Evolutionary conservation across 1,284 basidiomycete species (phyloP).

Genomic region (Puccinia coronata): DNA sequence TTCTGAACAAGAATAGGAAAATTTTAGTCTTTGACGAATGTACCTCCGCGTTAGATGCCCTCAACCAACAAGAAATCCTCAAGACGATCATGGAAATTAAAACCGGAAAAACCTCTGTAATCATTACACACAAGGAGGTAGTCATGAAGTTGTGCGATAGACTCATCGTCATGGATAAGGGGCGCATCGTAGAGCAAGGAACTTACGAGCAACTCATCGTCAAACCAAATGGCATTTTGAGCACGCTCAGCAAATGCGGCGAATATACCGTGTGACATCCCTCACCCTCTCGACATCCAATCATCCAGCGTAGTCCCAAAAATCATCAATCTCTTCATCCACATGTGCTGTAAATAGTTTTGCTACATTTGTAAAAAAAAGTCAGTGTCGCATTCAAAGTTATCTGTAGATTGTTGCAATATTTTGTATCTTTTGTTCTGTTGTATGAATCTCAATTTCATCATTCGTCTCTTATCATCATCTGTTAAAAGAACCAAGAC

Average conservation of each 20-base stretch:
- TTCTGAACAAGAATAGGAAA: conserved; percentile 55
- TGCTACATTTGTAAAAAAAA: not conserved
- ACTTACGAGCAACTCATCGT: conserved; percentile 51
- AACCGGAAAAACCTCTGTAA: conserved; percentile 81
- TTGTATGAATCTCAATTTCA: too few relatives aligned
- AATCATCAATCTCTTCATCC: not conserved
- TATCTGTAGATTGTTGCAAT: too few relatives aligned
- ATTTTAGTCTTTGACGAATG: conserved; percentile 73
- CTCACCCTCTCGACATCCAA: not conserved
- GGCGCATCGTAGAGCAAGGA: conserved; percentile 82
- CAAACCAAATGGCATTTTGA: conserved; percentile 25
- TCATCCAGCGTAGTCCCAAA: too few relatives aligned
- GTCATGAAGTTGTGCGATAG: conserved; percentile 79
- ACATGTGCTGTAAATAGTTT: not conserved
- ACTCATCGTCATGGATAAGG: conserved; percentile 84
- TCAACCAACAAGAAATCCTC: conserved; percentile 81
- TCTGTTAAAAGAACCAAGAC: too few relatives aligned
- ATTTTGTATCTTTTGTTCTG: too few relatives aligned
- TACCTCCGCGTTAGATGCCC: conserved; percentile 88
- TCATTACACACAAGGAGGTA: conserved; percentile 92
- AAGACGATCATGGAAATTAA: conserved; percentile 83
- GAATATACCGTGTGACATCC: conserved; percentile 8
- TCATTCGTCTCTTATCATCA: too few relatives aligned
- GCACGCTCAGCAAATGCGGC: conserved; percentile 19
- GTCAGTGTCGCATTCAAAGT: too few relatives aligned